Conservation (phyloP, 2,329 filamentous ascomycete species). For the Biscogniauxia mediterranea region DNA sequence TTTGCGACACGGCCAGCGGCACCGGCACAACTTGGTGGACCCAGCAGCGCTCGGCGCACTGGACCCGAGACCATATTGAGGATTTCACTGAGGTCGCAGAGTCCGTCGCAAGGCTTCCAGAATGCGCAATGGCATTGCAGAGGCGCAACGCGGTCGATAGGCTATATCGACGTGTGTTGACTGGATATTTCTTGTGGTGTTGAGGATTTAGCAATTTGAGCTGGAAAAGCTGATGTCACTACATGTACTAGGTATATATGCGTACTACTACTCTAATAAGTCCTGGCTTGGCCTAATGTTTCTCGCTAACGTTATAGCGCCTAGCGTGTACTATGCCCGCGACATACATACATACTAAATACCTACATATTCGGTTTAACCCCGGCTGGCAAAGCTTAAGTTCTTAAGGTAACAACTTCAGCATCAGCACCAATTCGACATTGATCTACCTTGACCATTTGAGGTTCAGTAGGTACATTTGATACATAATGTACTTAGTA, state of each 20-base stretch:
- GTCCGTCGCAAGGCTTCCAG: background rate
- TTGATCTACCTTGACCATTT: too few relatives aligned
- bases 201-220: background rate
- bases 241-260: background rate
- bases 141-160: background rate
- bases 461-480: too few relatives aligned
- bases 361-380: too few relatives aligned
- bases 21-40: constrained; percentile 42
- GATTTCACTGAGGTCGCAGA: background rate
- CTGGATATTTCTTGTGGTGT: background rate
- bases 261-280: too few relatives aligned
- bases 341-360: too few relatives aligned
- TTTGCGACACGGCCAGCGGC: constrained; percentile 34
- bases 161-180: background rate
- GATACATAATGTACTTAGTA: too few relatives aligned
- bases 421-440: too few relatives aligned
- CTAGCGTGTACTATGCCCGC: too few relatives aligned
- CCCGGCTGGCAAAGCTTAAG: too few relatives aligned
- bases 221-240: background rate
- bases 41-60: constrained; percentile 15
- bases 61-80: constrained; percentile 16
- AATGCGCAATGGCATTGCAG: background rate
- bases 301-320: too few relatives aligned
- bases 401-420: too few relatives aligned
- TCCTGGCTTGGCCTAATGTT: too few relatives aligned